Percentiles rank a stretch among this genome's conserved stretches.
Conservation (phyloP, 1,284 basidiomycete genomes). For the Trichosporon coremiiforme region DNA sequence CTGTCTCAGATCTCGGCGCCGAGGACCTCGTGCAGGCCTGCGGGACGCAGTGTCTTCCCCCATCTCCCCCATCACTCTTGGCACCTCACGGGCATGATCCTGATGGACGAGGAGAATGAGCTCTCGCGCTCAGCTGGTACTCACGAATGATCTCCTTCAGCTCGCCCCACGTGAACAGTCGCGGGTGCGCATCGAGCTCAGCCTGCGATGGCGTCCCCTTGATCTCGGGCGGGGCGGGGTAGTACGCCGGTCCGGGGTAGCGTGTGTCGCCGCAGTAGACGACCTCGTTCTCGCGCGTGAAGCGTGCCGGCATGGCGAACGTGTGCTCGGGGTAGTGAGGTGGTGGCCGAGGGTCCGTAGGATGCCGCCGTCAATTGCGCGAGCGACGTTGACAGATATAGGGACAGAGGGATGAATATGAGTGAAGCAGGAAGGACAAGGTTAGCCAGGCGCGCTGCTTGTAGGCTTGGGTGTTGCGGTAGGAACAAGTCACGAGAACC, state of each 20-base stretch:
- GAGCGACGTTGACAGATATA: no score
- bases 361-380: not conserved
- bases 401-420: not conserved
- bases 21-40: no score
- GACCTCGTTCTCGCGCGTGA: slow-evolving; percentile 18
- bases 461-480: not conserved
- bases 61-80: not conserved
- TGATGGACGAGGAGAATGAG: no score
- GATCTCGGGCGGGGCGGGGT: slow-evolving; percentile 41
- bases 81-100: no score
- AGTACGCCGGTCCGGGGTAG: slow-evolving; percentile 44
- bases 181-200: slow-evolving; percentile 51
- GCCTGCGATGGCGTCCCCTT: slow-evolving; percentile 47
- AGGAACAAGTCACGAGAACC: not conserved
- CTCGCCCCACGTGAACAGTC: slow-evolving; percentile 55
- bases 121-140: slow-evolving; percentile 6
- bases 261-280: slow-evolving; percentile 36
- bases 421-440: not conserved
- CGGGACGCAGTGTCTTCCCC: no score
- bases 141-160: slow-evolving; percentile 50
- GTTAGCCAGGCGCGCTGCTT: not conserved
- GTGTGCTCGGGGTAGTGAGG: not conserved
- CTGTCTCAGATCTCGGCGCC: no score
- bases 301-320: not conserved
- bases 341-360: not conserved